These are phyloP conservation scores for Mediolabrus comicus DNA, from an alignment of 108 stramenopile species.

Conservation along the genomic window DNA sequence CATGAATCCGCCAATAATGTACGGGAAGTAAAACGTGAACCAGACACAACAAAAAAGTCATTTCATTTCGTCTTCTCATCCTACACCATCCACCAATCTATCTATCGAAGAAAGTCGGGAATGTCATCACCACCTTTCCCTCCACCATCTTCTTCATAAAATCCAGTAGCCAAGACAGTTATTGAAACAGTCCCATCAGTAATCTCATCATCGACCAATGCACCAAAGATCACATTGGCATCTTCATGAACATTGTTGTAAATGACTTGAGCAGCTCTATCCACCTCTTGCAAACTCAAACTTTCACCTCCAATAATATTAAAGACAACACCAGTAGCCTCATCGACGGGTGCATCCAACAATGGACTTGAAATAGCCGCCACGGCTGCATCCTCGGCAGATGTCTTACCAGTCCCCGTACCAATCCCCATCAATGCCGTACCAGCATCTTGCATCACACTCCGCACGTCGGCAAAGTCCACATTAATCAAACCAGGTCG, in stretches of 20 bases:
- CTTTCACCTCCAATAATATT: slow-evolving; percentile 89
- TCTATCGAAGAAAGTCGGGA: slow-evolving; percentile 53
- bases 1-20: background rate
- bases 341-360: slow-evolving; percentile 84
- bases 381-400: slow-evolving; percentile 88
- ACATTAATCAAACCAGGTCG: slow-evolving; percentile 91
- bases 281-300: slow-evolving; percentile 90
- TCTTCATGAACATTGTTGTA: slow-evolving; percentile 91
- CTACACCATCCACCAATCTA: background rate
- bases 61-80: too few relatives aligned
- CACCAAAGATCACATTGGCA: slow-evolving; percentile 95
- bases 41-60: background rate
- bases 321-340: slow-evolving; percentile 91
- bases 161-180: slow-evolving; percentile 91
- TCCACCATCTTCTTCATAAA: slow-evolving; percentile 48
- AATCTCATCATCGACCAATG: slow-evolving; percentile 88
- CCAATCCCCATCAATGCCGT: slow-evolving; percentile 94
- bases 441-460: slow-evolving; percentile 91
- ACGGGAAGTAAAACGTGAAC: background rate
- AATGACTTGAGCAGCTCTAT: slow-evolving; percentile 87
- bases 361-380: slow-evolving; percentile 89
- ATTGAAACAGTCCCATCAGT: slow-evolving; percentile 83
- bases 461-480: slow-evolving; percentile 92
- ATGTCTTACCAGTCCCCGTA: slow-evolving; percentile 76
- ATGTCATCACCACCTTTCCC: slow-evolving; percentile 18